Percentiles rank a stretch among this genome's conserved stretches.
Conservation (phyloP, 2,329 filamentous ascomycete genomes). For the Aspergillus versicolor region DNA sequence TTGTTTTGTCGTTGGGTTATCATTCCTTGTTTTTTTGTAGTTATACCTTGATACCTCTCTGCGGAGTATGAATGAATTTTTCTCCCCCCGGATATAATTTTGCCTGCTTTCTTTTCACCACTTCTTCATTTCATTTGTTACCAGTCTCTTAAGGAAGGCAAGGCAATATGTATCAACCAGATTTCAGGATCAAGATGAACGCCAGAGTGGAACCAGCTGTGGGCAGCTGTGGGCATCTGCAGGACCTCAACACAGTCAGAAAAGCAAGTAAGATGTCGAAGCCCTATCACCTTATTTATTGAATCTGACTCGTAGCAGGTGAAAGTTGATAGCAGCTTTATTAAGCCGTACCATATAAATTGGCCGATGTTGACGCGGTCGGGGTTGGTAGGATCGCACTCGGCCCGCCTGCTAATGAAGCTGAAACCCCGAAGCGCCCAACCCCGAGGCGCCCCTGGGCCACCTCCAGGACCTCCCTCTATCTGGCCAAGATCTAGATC, state of each 20-base stretch:
- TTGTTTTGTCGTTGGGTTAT: not conserved
- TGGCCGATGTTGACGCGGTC: not conserved
- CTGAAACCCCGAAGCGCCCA: conserved; percentile 20
- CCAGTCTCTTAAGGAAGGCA: not conserved
- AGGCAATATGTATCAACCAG: not conserved
- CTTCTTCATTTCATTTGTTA: not conserved
- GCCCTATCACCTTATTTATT: not conserved
- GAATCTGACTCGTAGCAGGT: not conserved
- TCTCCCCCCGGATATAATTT: not conserved
- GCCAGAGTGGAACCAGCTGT: not conserved
- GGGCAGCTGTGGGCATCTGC: not conserved
- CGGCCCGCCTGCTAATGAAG: conserved; percentile 19
- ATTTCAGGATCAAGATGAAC: not conserved
- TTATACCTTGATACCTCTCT: conserved; percentile 17
- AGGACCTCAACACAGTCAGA: not conserved
- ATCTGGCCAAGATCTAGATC: conserved; percentile 12
- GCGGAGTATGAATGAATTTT: conserved; percentile 11
- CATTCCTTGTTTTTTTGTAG: conserved; percentile 10
- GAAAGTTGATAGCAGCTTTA: not conserved
- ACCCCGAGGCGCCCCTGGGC: conserved; percentile 8
- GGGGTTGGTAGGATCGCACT: not conserved
- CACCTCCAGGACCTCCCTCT: conserved; percentile 11
- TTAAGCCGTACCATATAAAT: conserved; percentile 7
- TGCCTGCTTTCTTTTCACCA: not conserved
- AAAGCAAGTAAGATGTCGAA: not conserved